Evolutionary conservation across 306 rosid species (phyloP).

Genomic region (Quercus alba): DNA sequence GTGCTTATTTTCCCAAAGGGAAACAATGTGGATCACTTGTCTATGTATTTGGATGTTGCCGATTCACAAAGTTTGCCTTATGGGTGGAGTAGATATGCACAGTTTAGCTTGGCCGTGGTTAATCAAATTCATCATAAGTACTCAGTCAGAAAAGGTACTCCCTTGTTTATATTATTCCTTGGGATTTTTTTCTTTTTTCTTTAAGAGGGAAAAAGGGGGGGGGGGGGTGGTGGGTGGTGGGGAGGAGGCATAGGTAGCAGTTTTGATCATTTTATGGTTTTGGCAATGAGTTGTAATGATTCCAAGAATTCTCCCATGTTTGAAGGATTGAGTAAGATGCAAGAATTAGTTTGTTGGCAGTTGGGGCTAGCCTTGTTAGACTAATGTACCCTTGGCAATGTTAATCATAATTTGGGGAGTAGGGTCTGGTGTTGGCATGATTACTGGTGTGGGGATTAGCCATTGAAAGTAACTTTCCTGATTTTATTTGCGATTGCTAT

Average conservation of each 20-base stretch:
- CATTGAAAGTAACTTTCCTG: too few relatives aligned
- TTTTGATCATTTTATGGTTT: neutral
- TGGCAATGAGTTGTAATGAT: neutral
- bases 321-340: neutral
- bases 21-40: slow-evolving; percentile 84
- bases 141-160: slow-evolving; percentile 73
- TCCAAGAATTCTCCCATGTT: neutral
- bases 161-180: neutral
- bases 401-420: too few relatives aligned
- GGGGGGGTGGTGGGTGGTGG: too few relatives aligned
- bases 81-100: slow-evolving; percentile 94
- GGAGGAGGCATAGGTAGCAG: too few relatives aligned
- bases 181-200: neutral
- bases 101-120: slow-evolving; percentile 73
- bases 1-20: slow-evolving; percentile 89
- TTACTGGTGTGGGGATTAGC: too few relatives aligned
- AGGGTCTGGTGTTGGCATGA: too few relatives aligned
- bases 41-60: slow-evolving; percentile 88
- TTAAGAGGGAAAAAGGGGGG: neutral
- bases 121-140: slow-evolving; percentile 67
- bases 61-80: slow-evolving; percentile 73
- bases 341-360: neutral
- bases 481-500: too few relatives aligned
- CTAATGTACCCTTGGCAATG: too few relatives aligned
- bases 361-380: too few relatives aligned